Evolutionary conservation across 2,329 filamentous ascomycete species (phyloP), one percentile per base, ranked within the genome.

Genomic region (Aureobasidium sp.): DNA sequence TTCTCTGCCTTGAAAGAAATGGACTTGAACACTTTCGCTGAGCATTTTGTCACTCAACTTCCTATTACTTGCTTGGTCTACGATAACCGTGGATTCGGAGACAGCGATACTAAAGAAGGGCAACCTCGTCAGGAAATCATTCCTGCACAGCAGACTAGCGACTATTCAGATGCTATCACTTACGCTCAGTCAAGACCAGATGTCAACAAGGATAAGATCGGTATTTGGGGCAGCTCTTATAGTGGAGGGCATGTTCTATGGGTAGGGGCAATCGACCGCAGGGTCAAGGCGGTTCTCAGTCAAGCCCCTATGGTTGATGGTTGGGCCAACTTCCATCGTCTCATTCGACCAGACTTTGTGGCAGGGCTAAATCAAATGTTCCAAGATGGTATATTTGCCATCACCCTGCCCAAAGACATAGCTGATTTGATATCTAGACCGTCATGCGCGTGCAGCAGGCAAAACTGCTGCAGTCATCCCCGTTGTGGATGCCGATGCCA

Each of bases 221-320:
- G 68, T 12, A 67, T 76, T 32, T 77, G 74, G 73, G 76, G 75
- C 13, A 69, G 64, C 52, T 70, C 70, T 15, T 73, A 74, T 64
- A 71, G 69, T 63, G 75, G 74, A 26, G 76, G 75, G 15, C 71
- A 78, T 68, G 74, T 74, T 8, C 65, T 78, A 1, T 68, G 67
- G 57, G 71, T 76, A 48, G 75, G 69, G 20, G 75, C 76, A 15
- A 67, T 71, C 2, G 76, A 79, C 62, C 68, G 68, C 39, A 67
- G 75, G 20, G 72, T 78, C 47, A 77, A 77, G 63, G 75, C 68
- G 17, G 75, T 77, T 0, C 63, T 78, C 20, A 69, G 66, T 50
- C 76, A 77, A 64, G 71, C 70, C 3, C 50, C 50, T 36, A 68
- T 65, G n/a, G 71, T 74, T 17, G 67, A 71, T 65, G 75, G 73